Base-by-base conservation (phyloP, 2,329 filamentous ascomycete species). In the Pseudogymnoascus sp. region DNA sequence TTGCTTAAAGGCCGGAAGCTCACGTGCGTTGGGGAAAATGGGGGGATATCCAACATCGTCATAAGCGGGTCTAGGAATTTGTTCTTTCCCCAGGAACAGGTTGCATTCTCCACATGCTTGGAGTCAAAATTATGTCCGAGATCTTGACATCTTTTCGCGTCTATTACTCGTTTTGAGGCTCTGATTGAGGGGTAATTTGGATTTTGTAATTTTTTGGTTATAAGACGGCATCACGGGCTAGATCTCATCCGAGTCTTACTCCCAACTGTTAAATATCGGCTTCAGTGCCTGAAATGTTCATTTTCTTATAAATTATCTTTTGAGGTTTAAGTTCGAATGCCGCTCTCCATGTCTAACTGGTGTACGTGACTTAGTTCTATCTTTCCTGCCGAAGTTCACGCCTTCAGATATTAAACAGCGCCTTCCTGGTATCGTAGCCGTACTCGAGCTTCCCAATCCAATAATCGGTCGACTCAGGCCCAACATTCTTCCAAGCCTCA, bases 401-500 rank as follows among this genome's bases (percentile, higher is more conserved):
- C 4, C 29, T 12, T 26, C 35, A 61, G 3, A 63, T 39, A 6
- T 37, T 62, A 38, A 69, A 69, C 11, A 69, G 65, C 23, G 68
- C 68, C 59, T 68, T 68, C 41, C 64, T 63, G 3, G 68, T 69
- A 63, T 69, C 68, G 61, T 69, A 69, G 39, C 62, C 68, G 55
- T 69, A 69, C 39, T 66, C 38, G 11, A 60, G 21, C 11, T 60
- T 31, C 10, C 33, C 33, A 38, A 21, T 10, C 61, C 61, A 61
- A 41, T 61, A 73, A 33, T 72, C 69, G n/a, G 68, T 67, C 21
- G 69, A 68, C 62, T 72, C 70, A n/a, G 79, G 73, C 72, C 86
- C 84, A 1, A 80, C 76, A 35, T 83, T 72, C 69, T 81, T 67
- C 86, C 86, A 89, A 6, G 85, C 86, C 69, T 85, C 76, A 69